Evolutionary conservation across 768 basidiomycete species (phyloP).

Genomic region (Boletus speciosus): DNA sequence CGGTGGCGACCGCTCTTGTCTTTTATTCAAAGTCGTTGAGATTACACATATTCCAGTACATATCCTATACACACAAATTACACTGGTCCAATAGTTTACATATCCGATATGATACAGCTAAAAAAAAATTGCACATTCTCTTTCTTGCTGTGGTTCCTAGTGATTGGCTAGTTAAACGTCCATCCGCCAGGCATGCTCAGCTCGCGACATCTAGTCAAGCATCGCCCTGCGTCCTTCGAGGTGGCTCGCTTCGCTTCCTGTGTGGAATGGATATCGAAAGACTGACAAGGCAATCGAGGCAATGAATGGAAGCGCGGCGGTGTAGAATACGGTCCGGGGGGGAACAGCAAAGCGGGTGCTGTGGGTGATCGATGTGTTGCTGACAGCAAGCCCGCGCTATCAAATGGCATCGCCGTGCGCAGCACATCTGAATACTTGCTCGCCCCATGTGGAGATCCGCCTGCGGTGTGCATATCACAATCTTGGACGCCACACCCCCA

Average conservation of each 20-base stretch:
- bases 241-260: conserved; percentile 14
- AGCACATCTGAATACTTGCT: conserved; percentile 15
- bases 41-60: conserved; percentile 13
- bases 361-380: neutral
- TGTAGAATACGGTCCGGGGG: conserved; percentile 14
- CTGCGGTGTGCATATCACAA: conserved; percentile 31
- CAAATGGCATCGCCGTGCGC: conserved; percentile 26
- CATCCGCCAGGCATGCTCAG: conserved; percentile 42
- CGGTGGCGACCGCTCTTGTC: conserved; percentile 23
- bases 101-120: conserved; percentile 14
- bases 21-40: conserved; percentile 1
- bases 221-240: conserved; percentile 12
- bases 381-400: conserved; percentile 17
- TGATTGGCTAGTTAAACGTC: conserved; percentile 25
- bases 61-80: conserved; percentile 17
- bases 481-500: conserved; percentile 30
- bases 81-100: conserved; percentile 9
- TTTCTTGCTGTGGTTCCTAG: neutral
- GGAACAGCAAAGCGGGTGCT: conserved; percentile 7
- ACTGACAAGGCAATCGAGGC: conserved; percentile 24
- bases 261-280: conserved; percentile 12
- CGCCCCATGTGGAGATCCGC: conserved; percentile 33
- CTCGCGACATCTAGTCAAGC: conserved; percentile 25
- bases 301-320: conserved; percentile 22
- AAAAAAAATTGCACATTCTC: neutral